Evolutionary conservation across 352 stramenopile species (phyloP).

Genomic region (Phytopythium kandeliae): DNA sequence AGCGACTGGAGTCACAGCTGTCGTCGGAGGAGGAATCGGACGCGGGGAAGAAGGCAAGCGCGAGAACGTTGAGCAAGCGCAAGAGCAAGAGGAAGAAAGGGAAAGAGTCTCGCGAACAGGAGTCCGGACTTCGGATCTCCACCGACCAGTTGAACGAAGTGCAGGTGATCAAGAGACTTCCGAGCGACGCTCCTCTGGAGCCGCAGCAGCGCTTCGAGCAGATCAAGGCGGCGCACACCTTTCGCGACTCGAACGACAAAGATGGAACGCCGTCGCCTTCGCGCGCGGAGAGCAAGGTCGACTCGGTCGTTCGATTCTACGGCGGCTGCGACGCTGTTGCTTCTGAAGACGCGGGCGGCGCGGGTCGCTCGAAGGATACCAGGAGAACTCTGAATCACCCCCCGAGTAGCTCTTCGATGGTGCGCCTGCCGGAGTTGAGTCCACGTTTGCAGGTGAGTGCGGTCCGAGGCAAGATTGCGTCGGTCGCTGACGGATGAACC

Average conservation of each 20-base stretch:
- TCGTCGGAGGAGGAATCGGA: conserved; percentile 30
- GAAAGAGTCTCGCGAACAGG: conserved; percentile 13
- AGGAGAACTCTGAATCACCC: not conserved
- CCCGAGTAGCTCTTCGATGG: not conserved
- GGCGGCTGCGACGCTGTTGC: conserved; percentile 2
- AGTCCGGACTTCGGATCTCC: conserved; percentile 9
- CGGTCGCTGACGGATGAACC: too few relatives aligned
- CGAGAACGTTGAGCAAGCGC: conserved; percentile 23
- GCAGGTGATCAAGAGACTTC: conserved; percentile 18
- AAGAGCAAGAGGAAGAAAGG: conserved; percentile 32
- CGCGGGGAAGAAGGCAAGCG: not conserved
- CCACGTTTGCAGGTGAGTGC: conserved; percentile 3
- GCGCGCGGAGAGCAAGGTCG: conserved; percentile 6
- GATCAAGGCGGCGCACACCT: conserved; percentile 41
- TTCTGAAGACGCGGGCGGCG: not conserved
- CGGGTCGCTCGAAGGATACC: not conserved
- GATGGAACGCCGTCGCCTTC: not conserved
- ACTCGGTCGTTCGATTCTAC: conserved; percentile 14
- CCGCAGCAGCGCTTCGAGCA: conserved; percentile 40
- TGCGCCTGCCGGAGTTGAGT: not conserved
- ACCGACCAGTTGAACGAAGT: conserved; percentile 34
- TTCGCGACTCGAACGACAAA: conserved; percentile 5
- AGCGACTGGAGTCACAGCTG: conserved; percentile 15
- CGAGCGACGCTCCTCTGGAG: conserved; percentile 11
- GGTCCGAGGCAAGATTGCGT: too few relatives aligned